These are phyloP conservation scores for Aspergillus coremiiformis DNA, from an alignment of 495 filamentous ascomycete species.

Conservation along the genomic window DNA sequence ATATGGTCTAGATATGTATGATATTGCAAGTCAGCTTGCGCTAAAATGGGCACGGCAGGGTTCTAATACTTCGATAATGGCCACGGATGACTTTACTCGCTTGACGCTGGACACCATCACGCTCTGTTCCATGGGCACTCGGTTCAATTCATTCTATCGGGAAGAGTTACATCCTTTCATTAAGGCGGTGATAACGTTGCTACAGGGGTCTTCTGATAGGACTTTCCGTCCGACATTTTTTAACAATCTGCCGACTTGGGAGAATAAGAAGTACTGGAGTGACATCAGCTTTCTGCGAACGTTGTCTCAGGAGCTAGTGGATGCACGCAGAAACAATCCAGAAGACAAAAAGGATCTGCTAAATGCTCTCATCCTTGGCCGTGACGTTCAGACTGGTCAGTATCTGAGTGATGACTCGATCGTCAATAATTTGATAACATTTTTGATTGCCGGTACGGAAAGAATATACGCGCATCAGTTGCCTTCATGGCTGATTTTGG, in stretches of 20 bases:
- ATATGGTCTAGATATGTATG: constrained; percentile 54
- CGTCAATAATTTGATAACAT: constrained; percentile 65
- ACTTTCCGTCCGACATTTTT: constrained; percentile 44
- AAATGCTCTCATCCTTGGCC: constrained; percentile 60
- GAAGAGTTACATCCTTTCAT: constrained; percentile 63
- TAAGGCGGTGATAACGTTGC: constrained; percentile 52
- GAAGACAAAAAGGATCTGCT: constrained; percentile 60
- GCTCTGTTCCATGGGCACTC: constrained; percentile 63
- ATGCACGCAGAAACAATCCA: constrained; percentile 49
- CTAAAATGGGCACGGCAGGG: constrained; percentile 71
- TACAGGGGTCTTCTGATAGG: constrained; percentile 48
- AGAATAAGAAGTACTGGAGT: constrained; percentile 48
- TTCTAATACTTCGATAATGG: constrained; percentile 44
- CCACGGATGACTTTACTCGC: constrained; percentile 67
- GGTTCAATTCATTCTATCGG: constrained; percentile 70
- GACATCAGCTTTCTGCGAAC: constrained; percentile 51
- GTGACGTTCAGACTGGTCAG: constrained; percentile 59
- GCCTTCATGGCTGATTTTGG: constrained; percentile 7
- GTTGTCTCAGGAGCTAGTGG: constrained; percentile 51
- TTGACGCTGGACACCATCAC: constrained; percentile 67
- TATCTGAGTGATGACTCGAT: constrained; percentile 54
- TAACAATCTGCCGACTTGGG: constrained; percentile 40
- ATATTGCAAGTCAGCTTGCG: constrained; percentile 61
- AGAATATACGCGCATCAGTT: not conserved
- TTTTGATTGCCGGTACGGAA: constrained; percentile 49